Evolutionary conservation across 352 stramenopile genomes (phyloP), one percentile per base, ranked within the genome.

Genomic region (Phytopythium vexans): DNA sequence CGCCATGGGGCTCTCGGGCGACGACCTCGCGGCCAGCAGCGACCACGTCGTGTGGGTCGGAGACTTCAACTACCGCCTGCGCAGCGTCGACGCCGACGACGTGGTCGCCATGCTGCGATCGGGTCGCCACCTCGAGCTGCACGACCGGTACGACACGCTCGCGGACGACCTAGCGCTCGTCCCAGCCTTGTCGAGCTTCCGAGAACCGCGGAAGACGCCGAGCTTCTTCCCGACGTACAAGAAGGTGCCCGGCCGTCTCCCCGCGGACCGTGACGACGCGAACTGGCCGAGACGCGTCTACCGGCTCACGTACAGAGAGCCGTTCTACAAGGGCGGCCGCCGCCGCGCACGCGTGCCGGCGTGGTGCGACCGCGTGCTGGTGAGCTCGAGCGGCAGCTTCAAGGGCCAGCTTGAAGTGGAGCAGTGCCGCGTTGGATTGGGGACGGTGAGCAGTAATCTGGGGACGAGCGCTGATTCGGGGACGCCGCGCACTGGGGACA

Each of bases 181-280:
- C 14, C 52, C 53, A 11, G 71, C 65, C 27, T 69, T 82, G 43
- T 48, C 66, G 11, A 16, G 49, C 1, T 90, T 88, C 57, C 50
- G 42, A 1, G 83, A 94, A 36, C 72, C 83, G 8, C 16, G 15
- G 27, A 89, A 87, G 56, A 87, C 74, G 69, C 74, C 72, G 1
- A 78, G 82, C 32, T 92, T 92, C 61, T 85, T 79, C 38, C 81
- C 81, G 41, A 91, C 83, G 10, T 92, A 92, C 70, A 89, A 89
- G 57, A 90, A 90, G 46, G 64, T 80, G 43, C 59, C 73, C 14
- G 54, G 54, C 47, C 70, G 79, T 0, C 31, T 58, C 60, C 35
- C 74, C 37, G 8, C 72, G 16, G 33, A 62, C 51, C 16, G 41
- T 46, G n/a, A 68, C 58, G 58, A 15, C 15, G 21, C 43, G 60